Conservation (phyloP, 2,329 filamentous ascomycete species). For the Aureobasidium subglaciale region DNA sequence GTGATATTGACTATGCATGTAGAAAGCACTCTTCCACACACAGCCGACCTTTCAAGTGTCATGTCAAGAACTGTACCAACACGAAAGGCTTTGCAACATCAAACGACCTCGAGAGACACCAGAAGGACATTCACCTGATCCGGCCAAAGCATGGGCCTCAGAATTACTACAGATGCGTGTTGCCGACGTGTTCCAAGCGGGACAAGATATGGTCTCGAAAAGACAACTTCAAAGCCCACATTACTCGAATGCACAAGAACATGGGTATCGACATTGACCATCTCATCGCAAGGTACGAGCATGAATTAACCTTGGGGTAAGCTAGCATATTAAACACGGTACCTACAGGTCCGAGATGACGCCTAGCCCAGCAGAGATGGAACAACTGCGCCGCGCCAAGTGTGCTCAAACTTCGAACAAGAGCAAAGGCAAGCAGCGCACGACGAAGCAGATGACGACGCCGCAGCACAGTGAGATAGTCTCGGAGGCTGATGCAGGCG, state of each 20-base stretch:
- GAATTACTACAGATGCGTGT: conserved; percentile 54
- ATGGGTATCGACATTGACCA: conserved; percentile 6
- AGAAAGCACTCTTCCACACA: conserved; percentile 74
- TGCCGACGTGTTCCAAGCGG: conserved; percentile 49
- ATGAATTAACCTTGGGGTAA: no score
- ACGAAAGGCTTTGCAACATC: conserved; percentile 65
- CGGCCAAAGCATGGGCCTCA: conserved; percentile 38
- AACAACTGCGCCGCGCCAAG: background rate
- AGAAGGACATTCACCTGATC: conserved; percentile 60
- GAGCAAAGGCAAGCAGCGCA: conserved; percentile 1
- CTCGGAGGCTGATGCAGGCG: background rate
- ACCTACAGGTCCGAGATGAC: background rate
- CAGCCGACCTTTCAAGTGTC: conserved; percentile 59
- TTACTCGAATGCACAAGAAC: conserved; percentile 57
- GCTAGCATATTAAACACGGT: background rate
- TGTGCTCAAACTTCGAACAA: background rate
- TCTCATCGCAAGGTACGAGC: conserved; percentile 4
- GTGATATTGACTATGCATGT: background rate
- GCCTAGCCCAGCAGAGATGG: background rate
- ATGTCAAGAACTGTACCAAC: conserved; percentile 47
- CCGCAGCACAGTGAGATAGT: background rate
- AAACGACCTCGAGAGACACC: conserved; percentile 78
- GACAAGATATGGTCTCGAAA: conserved; percentile 70
- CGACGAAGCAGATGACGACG: background rate
- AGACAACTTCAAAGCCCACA: conserved; percentile 82